phyloP scores from a whole-genome alignment of 2,329 filamentous ascomycete species.

The Didymella sp. region DNA sequence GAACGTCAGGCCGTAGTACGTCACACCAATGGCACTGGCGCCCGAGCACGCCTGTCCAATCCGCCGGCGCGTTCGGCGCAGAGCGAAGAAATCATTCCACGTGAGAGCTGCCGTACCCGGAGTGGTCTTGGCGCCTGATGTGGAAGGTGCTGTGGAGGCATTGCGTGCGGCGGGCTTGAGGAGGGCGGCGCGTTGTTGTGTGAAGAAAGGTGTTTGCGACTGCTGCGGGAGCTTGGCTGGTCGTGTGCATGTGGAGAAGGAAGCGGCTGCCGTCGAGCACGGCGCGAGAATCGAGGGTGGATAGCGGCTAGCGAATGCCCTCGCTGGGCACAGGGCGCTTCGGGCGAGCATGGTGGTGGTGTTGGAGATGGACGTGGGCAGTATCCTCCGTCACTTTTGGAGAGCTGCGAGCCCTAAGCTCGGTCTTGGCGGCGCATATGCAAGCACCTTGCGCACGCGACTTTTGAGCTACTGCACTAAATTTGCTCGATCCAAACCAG shows the following conservation, averaged over 20 bases:
- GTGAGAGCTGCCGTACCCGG: conserved; percentile 46
- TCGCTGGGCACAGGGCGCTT: conserved; percentile 41
- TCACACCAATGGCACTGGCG: conserved; percentile 67
- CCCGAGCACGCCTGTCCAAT: conserved; percentile 83
- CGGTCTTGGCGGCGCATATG: conserved; percentile 11
- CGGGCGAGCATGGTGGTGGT: conserved; percentile 40
- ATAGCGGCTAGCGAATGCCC: conserved; percentile 40
- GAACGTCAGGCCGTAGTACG: conserved; percentile 67
- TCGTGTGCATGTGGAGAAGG: conserved; percentile 41
- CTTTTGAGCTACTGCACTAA: neutral
- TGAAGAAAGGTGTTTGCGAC: conserved; percentile 23
- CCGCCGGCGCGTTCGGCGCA: conserved; percentile 83
- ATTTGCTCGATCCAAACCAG: neutral
- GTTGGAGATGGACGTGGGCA: conserved; percentile 6
- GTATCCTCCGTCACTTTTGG: conserved; percentile 1
- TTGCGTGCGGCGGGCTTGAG: conserved; percentile 26
- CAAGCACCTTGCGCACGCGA: conserved; percentile 3
- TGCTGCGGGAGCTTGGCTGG: conserved; percentile 32
- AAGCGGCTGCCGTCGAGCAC: conserved; percentile 30
- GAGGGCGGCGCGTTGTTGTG: conserved; percentile 15
- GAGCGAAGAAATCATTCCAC: conserved; percentile 93
- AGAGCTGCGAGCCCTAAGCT: conserved; percentile 18
- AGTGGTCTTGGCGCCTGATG: conserved; percentile 25
- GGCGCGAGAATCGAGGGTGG: conserved; percentile 38
- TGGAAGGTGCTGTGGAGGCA: conserved; percentile 32